Conservation (phyloP, 1,284 basidiomycete species). For the Hemileia vastatrix region DNA sequence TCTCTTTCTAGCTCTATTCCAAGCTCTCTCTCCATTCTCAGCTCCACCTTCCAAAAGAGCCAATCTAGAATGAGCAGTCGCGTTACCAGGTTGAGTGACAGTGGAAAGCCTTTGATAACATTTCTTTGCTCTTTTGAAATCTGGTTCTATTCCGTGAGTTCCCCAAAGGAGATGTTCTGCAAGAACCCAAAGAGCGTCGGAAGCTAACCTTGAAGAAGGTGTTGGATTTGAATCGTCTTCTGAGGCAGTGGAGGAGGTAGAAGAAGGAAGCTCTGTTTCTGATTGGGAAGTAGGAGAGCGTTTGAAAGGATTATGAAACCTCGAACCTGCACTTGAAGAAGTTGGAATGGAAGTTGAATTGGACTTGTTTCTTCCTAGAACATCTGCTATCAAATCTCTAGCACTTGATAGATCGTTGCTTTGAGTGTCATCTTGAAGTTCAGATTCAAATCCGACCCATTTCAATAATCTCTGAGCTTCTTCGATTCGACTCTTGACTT, state of each 20-base stretch:
- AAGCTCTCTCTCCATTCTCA: slow-evolving; percentile 1
- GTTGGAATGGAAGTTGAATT: neutral
- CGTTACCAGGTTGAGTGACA: slow-evolving; percentile 56
- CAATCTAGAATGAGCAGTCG: slow-evolving; percentile 68
- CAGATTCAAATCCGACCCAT: neutral
- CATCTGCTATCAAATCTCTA: neutral
- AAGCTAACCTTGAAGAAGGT: no score
- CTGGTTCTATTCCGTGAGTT: slow-evolving; percentile 35
- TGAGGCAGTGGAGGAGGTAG: no score
- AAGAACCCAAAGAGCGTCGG: no score
- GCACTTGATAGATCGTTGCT: neutral
- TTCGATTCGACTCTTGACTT: neutral
- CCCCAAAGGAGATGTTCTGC: slow-evolving; percentile 42
- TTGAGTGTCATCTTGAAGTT: neutral
- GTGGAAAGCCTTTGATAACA: slow-evolving; percentile 30
- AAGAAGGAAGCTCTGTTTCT: no score
- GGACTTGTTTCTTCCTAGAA: neutral
- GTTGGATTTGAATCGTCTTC: no score
- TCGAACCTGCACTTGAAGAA: neutral
- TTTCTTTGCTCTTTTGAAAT: slow-evolving; percentile 31
- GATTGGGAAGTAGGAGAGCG: no score
- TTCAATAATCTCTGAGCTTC: neutral
- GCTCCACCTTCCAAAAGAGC: slow-evolving; percentile 65
- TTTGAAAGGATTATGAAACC: neutral
- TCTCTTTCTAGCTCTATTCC: slow-evolving; percentile 57